Evolutionary conservation across 345 rosid species (phyloP), one percentile per base, ranked within the genome.

Genomic region (Linum tenue): DNA sequence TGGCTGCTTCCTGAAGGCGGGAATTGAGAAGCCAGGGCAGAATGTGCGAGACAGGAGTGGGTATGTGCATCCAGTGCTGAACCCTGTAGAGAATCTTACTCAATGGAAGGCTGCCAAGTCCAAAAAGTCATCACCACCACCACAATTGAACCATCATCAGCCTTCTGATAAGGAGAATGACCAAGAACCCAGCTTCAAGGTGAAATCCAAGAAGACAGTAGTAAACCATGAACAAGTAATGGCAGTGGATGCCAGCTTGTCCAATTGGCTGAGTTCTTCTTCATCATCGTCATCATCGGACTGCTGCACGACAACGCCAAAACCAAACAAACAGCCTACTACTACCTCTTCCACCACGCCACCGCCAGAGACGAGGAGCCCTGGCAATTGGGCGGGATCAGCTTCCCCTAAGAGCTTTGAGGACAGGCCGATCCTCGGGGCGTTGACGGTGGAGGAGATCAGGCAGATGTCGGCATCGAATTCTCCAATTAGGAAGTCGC

Each of bases 61-160:
- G 67, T 81, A 82, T 73, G 82, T 76, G 39, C 86, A 83, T 72
- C 70, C 86, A 50, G 92, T 90, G 68, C 68, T 94, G 75, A 84
- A 83, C 72, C 96, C 99, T 1, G 95, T 94, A 38, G 96, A 91
- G 76, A 94, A 90, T 75, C 84, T 91, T n/a, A 78, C 84, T 69
- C 99, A 90, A 74, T 94, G 97, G 99, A 90, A 80, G 72, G 84
- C 91, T 17, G 82, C 84, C 67, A 88, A 90, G 70, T 74, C 83
- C 1, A 83, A 75, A 70, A 88, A 81, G 66, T 78, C 68, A 42
- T 72, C 71, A 0, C 79, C 77, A 58, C 77, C 68, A 43, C 72
- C 71, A 0, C 81, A 76, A 55, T 64, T 77, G 73, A 75, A 75
- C 74, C 80, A 73, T 37, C 86, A 72, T 37, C 86, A 72, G 72